Evolutionary conservation across 164 flowering plant genomes (phyloP), one percentile per base, ranked within the genome.

Genomic region (Brasenia schreberi): DNA sequence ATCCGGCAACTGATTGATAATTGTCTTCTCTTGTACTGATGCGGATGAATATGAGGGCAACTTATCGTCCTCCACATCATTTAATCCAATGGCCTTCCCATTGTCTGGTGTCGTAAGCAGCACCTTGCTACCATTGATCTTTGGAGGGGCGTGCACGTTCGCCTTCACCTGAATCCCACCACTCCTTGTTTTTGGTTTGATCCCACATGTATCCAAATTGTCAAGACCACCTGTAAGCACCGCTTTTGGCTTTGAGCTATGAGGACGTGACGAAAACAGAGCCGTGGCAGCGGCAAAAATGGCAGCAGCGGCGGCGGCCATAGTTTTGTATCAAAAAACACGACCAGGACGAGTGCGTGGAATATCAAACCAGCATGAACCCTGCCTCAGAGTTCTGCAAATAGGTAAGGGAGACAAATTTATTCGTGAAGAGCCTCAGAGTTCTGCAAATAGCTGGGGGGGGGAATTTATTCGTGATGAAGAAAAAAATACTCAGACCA

Each of bases 1-100:
- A 76, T 94, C 98, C 66, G 98, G 98, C 70, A 85, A 75, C 59
- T 83, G 89, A 73, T 91, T 91, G 23, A 88, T 87, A 19, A 61
- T n/a, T 11, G 63, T 61, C 63, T 17, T 61, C 9, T 11, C 19
- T 61, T 61, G 63, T 18, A n/a, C 9, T 10, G 63, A 19, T 6
- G 63, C 1, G n/a, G 63, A 19, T 61, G 63, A 61, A 61, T 18
- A 61, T n/a, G 63, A 61, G 27, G 63, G 27, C 17, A 61, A 11
- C 44, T 64, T 44, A 39, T 43, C 14, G n/a, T 33, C 44, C 17
- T 65, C 67, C 33, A 16, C 39, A 33, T 33, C 39, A 33, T 33
- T 18, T 33, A 11, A 18, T 43, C 19, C 4, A 9, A 14, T 0
- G 4, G 16, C 56, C 56, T 49, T 49, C 12, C 56, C 56, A 49